phyloP scores from a whole-genome alignment of 2,329 filamentous ascomycete species.

The Neoascochyta sp. region DNA sequence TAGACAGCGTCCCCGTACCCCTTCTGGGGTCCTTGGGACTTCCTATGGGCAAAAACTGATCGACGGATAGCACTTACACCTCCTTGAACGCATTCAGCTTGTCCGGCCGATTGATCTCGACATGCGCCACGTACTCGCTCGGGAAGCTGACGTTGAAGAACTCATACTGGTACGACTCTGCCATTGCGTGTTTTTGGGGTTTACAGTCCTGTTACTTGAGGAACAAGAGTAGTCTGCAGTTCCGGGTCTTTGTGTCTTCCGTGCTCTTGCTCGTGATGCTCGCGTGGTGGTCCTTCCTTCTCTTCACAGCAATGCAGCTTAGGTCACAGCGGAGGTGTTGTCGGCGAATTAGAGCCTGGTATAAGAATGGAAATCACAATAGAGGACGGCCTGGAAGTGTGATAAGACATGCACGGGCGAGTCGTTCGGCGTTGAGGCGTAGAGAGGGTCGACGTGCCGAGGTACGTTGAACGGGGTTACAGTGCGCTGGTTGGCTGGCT shows the following conservation, averaged over 20 bases:
- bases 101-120: constrained; percentile 81
- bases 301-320: too few relatives aligned
- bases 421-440: constrained; percentile 14
- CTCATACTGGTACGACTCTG: constrained; percentile 49
- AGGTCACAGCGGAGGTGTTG: too few relatives aligned
- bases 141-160: constrained; percentile 75
- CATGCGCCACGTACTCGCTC: constrained; percentile 71
- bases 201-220: too few relatives aligned
- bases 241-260: not conserved
- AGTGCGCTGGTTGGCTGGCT: too few relatives aligned
- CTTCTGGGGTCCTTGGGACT: not conserved
- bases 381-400: too few relatives aligned
- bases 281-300: too few relatives aligned
- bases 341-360: too few relatives aligned
- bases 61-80: constrained; percentile 43
- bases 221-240: too few relatives aligned
- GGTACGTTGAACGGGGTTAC: constrained; percentile 11
- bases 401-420: constrained; percentile 14
- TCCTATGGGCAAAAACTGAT: not conserved
- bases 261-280: constrained; percentile 12
- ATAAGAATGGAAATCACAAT: too few relatives aligned
- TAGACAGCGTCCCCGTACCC: too few relatives aligned
- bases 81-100: constrained; percentile 88
- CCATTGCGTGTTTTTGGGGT: constrained; percentile 18
- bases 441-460: constrained; percentile 6